Conservation (phyloP, 2,329 filamentous ascomycete genomes). For the Epichloe brachyelytri region DNA sequence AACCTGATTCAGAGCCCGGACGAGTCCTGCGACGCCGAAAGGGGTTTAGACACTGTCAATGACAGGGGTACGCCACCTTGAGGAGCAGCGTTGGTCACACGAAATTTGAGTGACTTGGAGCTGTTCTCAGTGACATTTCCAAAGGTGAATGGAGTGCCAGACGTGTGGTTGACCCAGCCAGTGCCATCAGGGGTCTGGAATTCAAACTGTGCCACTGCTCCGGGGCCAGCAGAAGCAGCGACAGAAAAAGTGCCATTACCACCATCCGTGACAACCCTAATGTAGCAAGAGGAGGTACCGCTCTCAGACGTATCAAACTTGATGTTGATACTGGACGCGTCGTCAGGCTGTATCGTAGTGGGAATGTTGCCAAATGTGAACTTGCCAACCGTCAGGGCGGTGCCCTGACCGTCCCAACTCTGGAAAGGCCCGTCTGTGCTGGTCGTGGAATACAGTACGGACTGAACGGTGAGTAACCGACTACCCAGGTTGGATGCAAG, state of each 20-base stretch:
- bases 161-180: conserved; percentile 35
- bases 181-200: conserved; percentile 39
- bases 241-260: conserved; percentile 35
- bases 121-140: conserved; percentile 41
- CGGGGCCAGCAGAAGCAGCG: conserved; percentile 34
- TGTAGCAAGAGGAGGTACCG: conserved; percentile 36
- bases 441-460: conserved; percentile 29
- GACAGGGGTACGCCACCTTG: conserved; percentile 33
- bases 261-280: conserved; percentile 34
- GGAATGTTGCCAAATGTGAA: conserved; percentile 38
- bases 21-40: conserved; percentile 39
- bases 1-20: conserved; percentile 40
- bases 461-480: conserved; percentile 27
- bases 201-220: conserved; percentile 37
- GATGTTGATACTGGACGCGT: conserved; percentile 27
- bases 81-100: conserved; percentile 38
- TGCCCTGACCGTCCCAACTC: conserved; percentile 20
- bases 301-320: conserved; percentile 31
- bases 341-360: conserved; percentile 26
- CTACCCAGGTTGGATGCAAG: conserved; percentile 39
- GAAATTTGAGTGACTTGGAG: conserved; percentile 33
- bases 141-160: conserved; percentile 35
- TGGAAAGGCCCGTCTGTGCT: conserved; percentile 33
- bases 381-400: conserved; percentile 27
- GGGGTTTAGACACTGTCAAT: conserved; percentile 50